Base-by-base conservation (phyloP, 345 rosid species). In the Trapa incisa region DNA sequence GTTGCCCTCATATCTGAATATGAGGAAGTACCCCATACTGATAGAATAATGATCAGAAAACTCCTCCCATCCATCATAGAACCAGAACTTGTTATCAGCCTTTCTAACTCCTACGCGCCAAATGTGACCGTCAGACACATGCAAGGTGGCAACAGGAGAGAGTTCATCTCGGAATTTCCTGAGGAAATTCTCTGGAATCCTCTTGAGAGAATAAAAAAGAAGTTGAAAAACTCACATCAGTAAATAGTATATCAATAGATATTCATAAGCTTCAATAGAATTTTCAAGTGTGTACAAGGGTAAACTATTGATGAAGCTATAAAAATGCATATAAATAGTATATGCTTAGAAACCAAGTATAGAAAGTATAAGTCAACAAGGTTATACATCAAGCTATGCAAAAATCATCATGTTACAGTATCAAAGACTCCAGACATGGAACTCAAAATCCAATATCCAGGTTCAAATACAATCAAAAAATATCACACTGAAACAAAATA, bases 11-110 rank as follows among this genome's bases (percentile, higher is more conserved):
- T 74, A 81, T 61, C 68, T 54, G 74, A 84, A 84, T 62, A 80
- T 74, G 48, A 81, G 64, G 48, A 78, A 71, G 69, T 71, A 62
- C 2, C 84, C 83, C 3, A 17, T 37, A 47, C 69, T 3, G 3
- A 84, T 76, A 29, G 81, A 76, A 64, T 81, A 56, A 52, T 76
- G 72, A 29, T 80, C 67, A 1, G 64, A 68, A 71, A 84, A 81
- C 1, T 81, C 70, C 47, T 76, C 71, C 83, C 83, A 83, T 32
- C 80, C 83, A 56, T 68, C 70, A 39, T 83, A 75, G 63, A 83
- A 77, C 81, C 80, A 84, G 60, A 79, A 64, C 12, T 66, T 62
- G 68, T 63, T 63, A n/a, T 58, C 72, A 1, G 38, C 50, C 58
- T 62, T 80, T 47, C 68, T 68, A 37, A 84, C 61, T 15, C 81